Conservation (phyloP, 1,284 basidiomycete genomes). For the Leccinum subrobustum region DNA sequence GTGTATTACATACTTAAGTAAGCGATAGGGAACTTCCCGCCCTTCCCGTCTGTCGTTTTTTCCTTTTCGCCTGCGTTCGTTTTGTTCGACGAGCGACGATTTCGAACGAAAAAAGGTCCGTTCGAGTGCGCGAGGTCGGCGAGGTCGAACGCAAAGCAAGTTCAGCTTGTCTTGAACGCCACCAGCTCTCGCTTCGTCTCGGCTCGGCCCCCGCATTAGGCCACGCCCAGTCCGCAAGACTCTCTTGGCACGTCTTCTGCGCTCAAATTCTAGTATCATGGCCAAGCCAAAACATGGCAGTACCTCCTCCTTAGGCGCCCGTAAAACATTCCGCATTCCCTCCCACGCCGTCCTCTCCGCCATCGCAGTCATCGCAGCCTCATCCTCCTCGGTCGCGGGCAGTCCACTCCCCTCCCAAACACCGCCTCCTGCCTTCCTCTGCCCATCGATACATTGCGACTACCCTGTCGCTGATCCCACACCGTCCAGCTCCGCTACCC, state of each 20-base stretch:
- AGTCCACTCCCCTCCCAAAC: constrained; percentile 40
- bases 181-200: constrained; percentile 4
- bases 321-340: constrained; percentile 24
- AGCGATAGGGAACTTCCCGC: constrained; percentile 14
- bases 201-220: constrained; percentile 27
- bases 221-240: constrained; percentile 36
- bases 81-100: constrained; percentile 6
- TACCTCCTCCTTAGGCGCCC: background rate
- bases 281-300: constrained; percentile 36
- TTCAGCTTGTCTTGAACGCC: background rate
- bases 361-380: constrained; percentile 52
- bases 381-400: constrained; percentile 40
- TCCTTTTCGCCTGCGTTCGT: background rate
- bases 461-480: background rate
- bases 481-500: background rate
- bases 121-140: background rate
- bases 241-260: constrained; percentile 38
- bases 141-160: background rate
- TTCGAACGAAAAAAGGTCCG: background rate
- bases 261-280: constrained; percentile 24
- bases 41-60: background rate
- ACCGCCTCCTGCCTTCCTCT: constrained; percentile 58
- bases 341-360: constrained; percentile 52
- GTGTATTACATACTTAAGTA: constrained; percentile 32
- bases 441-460: constrained; percentile 46